These are phyloP conservation scores for Aspergillus egyptiacus DNA, from an alignment of 495 filamentous ascomycete species.

Conservation along the genomic window DNA sequence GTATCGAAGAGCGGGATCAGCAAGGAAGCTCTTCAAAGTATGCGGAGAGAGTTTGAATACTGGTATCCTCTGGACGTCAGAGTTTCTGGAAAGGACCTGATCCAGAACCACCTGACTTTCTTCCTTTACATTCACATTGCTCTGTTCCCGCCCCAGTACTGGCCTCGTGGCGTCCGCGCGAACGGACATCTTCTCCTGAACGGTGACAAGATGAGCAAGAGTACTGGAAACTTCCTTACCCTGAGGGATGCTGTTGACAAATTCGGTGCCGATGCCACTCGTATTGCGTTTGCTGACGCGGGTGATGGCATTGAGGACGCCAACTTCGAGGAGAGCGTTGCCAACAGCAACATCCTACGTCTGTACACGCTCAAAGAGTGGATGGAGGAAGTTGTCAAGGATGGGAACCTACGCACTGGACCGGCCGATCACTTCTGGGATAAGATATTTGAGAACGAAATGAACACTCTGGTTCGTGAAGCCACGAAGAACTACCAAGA, in stretches of 20 bases:
- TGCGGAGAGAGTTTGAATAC: conserved; percentile 91
- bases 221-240: conserved; percentile 92
- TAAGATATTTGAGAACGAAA: conserved; percentile 85
- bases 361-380: conserved; percentile 84
- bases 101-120: conserved; percentile 90
- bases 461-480: conserved; percentile 76
- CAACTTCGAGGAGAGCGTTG: conserved; percentile 94
- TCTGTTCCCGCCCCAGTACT: conserved; percentile 78
- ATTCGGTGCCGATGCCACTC: conserved; percentile 87
- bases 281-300: conserved; percentile 89
- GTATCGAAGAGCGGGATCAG: conserved; percentile 59
- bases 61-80: conserved; percentile 91
- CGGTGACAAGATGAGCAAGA: conserved; percentile 96
- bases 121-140: conserved; percentile 93
- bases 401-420: conserved; percentile 66
- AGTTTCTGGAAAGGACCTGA: conserved; percentile 79
- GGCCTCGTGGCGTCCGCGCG: conserved; percentile 74
- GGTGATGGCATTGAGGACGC: conserved; percentile 94
- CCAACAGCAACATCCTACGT: conserved; percentile 82
- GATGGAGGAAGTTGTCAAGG: conserved; percentile 77
- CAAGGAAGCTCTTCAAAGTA: conserved; percentile 61
- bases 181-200: conserved; percentile 94
- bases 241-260: conserved; percentile 80
- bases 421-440: conserved; percentile 76
- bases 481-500: conserved; percentile 67